phyloP scores from a whole-genome alignment of 345 rosid species.

The Sisymbrium altissimum region DNA sequence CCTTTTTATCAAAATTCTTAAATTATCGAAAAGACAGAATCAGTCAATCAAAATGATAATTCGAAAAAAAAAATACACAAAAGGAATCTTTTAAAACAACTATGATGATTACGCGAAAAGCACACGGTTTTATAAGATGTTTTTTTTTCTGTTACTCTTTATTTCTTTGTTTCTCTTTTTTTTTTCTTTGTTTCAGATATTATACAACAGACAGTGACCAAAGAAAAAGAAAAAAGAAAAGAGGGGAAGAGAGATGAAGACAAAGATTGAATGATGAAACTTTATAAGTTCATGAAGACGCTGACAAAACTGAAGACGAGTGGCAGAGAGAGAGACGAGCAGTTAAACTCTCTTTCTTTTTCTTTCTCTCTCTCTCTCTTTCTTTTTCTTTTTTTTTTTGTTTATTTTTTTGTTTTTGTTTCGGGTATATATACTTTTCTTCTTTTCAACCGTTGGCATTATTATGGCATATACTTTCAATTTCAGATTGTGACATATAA shows the following conservation, averaged over 20 bases:
- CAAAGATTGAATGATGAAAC: neutral
- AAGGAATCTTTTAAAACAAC: conserved; percentile 13
- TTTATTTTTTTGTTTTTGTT: neutral
- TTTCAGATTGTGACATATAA: conserved; percentile 2
- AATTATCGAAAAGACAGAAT: neutral
- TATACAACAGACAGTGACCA: neutral
- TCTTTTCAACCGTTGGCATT: neutral
- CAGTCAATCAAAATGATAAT: conserved; percentile 14
- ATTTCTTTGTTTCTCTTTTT: neutral
- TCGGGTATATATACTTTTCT: neutral
- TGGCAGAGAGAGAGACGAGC: conserved; percentile 18
- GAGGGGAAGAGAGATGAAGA: neutral
- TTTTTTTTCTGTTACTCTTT: neutral
- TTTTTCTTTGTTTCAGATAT: neutral
- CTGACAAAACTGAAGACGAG: conserved; percentile 32
- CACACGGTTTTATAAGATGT: conserved; percentile 7
- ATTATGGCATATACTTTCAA: too few species aligned
- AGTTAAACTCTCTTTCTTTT: neutral
- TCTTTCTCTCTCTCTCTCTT: neutral
- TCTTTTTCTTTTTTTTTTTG: neutral
- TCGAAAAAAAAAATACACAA: neutral
- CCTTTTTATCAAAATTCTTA: neutral
- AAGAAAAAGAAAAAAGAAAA: neutral
- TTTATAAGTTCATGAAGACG: conserved; percentile 15
- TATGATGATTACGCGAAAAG: conserved; percentile 16